Conservation (phyloP, 305 asterid species). For the Fraxinus sp. region DNA sequence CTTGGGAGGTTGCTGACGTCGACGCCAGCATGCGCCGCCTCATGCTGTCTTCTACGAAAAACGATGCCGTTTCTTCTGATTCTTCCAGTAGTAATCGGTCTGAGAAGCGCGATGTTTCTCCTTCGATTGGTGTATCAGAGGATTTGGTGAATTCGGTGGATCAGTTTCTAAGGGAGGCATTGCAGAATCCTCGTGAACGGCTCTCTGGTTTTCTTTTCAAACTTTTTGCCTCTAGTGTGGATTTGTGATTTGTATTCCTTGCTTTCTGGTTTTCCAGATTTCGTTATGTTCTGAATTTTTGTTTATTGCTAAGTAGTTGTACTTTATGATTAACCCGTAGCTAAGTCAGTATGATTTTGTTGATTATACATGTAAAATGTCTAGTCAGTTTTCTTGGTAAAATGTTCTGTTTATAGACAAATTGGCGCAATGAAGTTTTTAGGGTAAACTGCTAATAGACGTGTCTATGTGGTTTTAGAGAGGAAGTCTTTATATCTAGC, state of each 20-base stretch:
- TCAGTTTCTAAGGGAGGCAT: conserved; percentile 89
- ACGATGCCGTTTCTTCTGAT: conserved; percentile 18
- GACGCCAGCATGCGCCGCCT: conserved; percentile 74
- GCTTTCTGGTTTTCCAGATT: not conserved
- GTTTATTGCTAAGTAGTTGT: not conserved
- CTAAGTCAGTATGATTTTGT: not conserved
- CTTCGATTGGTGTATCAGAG: conserved; percentile 36
- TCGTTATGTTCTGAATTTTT: not conserved
- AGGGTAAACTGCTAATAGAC: not conserved
- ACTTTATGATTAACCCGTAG: not conserved
- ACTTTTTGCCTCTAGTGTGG: not conserved
- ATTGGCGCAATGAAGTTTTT: not conserved
- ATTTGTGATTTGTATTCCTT: not conserved
- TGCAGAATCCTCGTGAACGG: conserved; percentile 98
- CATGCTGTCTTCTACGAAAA: conserved; percentile 52
- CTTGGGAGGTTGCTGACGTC: conserved; percentile 92
- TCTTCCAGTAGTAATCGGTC: conserved; percentile 32
- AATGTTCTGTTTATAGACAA: not conserved
- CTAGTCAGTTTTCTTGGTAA: not conserved
- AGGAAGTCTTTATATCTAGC: not conserved
- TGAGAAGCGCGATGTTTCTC: conserved; percentile 46
- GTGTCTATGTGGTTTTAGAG: not conserved
- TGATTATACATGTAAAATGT: not conserved
- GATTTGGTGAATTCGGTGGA: conserved; percentile 75
- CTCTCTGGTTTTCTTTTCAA: conserved; percentile 60